These are phyloP conservation scores for Penicillium taxi DNA, from an alignment of 495 filamentous ascomycete genomes.

Conservation along the genomic window DNA sequence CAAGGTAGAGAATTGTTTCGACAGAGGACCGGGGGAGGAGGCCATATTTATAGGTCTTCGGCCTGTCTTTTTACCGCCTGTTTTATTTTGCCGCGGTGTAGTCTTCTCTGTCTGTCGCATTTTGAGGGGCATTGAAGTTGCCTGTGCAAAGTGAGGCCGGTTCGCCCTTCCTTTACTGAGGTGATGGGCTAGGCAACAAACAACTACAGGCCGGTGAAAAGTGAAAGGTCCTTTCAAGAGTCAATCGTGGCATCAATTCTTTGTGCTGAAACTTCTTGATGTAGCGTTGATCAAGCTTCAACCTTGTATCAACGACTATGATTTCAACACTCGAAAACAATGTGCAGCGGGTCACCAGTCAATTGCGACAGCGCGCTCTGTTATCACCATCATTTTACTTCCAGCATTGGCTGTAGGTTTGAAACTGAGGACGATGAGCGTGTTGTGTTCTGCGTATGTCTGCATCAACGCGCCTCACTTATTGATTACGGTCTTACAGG, in stretches of 20 bases:
- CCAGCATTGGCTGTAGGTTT: constrained; percentile 1
- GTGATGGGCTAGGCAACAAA: no score
- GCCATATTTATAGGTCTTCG: constrained; percentile 5
- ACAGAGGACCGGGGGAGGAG: constrained; percentile 1
- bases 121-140: constrained; percentile 1
- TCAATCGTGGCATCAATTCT: background rate
- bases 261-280: background rate
- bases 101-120: background rate
- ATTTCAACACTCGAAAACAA: no score
- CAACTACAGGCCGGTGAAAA: background rate
- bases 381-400: constrained; percentile 2
- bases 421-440: background rate
- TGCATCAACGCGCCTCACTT: no score
- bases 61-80: constrained; percentile 1
- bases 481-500: no score
- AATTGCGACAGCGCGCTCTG: background rate
- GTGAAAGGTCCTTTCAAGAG: background rate
- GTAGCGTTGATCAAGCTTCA: background rate
- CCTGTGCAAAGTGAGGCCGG: constrained; percentile 3
- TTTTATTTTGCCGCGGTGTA: background rate
- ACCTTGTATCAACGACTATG: background rate
- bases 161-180: no score
- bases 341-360: constrained; percentile 1
- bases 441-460: constrained; percentile 2
- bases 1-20: constrained; percentile 1